Evolutionary conservation across 495 filamentous ascomycete genomes (phyloP), one percentile per base, ranked within the genome.

Genomic region (Aspergillus funiculosus): DNA sequence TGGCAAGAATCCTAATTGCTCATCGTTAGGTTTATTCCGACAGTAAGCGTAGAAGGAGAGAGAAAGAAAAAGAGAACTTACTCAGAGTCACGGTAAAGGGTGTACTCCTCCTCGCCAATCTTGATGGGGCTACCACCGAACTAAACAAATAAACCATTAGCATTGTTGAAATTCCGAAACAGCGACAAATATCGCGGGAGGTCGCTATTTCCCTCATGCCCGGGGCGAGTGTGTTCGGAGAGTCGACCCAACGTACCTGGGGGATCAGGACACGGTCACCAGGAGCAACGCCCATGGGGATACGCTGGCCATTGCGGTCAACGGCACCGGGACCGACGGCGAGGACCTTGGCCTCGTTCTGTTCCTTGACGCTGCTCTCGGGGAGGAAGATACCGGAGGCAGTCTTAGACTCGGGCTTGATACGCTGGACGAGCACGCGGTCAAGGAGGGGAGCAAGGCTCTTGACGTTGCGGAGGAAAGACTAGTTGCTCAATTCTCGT

Each of bases 191-290:
- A 39, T 17, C 22, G 5, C n/a, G n/a, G n/a, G n/a, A n/a, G n/a
- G n/a, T n/a, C n/a, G n/a, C n/a, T 24, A 32, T 24, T 13, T 5
- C n/a, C 1, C 13, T 6, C 3, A 21, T 21, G 15, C 25, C 19
- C 3, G 6, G 22, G 18, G 18, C 17, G 18, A 30, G 20, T 22
- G 1, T n/a, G n/a, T n/a, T n/a, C n/a, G 18, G 17, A 21, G 13
- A 13, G 17, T 20, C 14, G 6, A 24, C 4, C 7, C 2, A 22
- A 71, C 82, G 52, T 79, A 96, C 91, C 83, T 91, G 86, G 53
- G 92, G 92, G 68, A 96, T 95, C 76, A 99, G 73, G 40, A 99
- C 92, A 63, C 87, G 84, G 73, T 99, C 92, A 50, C 92, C 92
- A 25, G 79, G 63, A 56, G 67, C 47, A 53, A 97, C 92, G 59